Conservation (phyloP, 768 basidiomycete genomes). For the Agaricus subrufescens region DNA sequence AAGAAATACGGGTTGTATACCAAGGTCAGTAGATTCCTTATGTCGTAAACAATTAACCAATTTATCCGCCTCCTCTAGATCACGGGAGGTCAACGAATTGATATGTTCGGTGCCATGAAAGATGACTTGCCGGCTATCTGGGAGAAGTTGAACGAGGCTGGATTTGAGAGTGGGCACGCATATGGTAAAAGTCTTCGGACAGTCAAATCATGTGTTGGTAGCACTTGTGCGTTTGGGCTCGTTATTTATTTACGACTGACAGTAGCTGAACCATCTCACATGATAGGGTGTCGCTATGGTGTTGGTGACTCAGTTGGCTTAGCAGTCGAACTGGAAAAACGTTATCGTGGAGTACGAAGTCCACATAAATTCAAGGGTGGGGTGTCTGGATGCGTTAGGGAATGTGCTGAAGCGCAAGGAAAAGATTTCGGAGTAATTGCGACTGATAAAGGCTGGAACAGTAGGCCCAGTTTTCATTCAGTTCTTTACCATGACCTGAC, state of each 20-base stretch:
- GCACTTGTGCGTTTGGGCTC: constrained; percentile 30
- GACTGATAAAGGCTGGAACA: constrained; percentile 77
- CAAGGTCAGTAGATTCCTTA: constrained; percentile 23
- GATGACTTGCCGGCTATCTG: constrained; percentile 64
- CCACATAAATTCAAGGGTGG: constrained; percentile 80
- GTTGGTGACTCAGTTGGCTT: constrained; percentile 73
- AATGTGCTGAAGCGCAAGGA: constrained; percentile 72
- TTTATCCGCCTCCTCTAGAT: constrained; percentile 5
- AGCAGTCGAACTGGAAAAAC: constrained; percentile 65
- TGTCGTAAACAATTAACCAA: not conserved
- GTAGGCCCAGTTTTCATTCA: constrained; percentile 18
- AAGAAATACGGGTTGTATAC: constrained; percentile 68
- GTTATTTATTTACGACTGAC: not conserved
- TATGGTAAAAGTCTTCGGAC: constrained; percentile 70
- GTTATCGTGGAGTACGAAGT: constrained; percentile 64
- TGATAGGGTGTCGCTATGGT: constrained; percentile 59
- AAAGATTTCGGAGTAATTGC: constrained; percentile 74
- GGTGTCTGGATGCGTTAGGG: constrained; percentile 68
- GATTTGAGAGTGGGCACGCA: constrained; percentile 74
- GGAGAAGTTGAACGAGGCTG: constrained; percentile 58
- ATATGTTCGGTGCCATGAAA: constrained; percentile 68
- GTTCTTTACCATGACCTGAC: not conserved
- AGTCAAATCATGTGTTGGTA: constrained; percentile 77
- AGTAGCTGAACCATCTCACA: not conserved
- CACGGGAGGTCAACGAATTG: constrained; percentile 51